A percentile compares a stretch with the other conserved stretches of the same genome.
These are phyloP conservation scores for Claviceps cyperi DNA, from an alignment of 2,329 filamentous ascomycete species.

Conservation along the genomic window DNA sequence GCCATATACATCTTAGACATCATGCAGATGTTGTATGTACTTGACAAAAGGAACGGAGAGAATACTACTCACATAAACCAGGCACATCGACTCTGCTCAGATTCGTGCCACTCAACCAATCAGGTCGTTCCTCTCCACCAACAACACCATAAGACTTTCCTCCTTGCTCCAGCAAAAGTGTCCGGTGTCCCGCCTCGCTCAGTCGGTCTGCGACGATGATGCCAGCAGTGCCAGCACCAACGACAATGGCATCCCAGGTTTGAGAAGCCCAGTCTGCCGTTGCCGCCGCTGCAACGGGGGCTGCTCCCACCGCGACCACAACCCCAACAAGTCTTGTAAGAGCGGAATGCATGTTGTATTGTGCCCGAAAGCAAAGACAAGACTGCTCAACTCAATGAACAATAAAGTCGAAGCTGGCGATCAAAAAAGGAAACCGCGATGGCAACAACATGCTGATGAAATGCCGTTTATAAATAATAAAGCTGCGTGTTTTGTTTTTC, in stretches of 20 bases:
- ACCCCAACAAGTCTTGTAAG: neutral
- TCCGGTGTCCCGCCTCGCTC: slow-evolving; percentile 36
- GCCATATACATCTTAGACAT: neutral
- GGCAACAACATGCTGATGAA: too few species aligned
- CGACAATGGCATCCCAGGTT: slow-evolving; percentile 22
- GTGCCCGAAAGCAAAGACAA: neutral
- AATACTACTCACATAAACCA: slow-evolving; percentile 25
- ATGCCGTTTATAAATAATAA: too few species aligned
- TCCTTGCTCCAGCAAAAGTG: slow-evolving; percentile 36
- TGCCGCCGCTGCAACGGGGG: neutral
- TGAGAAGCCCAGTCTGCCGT: slow-evolving; percentile 6
- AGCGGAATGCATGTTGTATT: neutral
- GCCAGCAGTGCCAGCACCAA: slow-evolving; percentile 37
- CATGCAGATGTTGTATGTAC: too few species aligned
- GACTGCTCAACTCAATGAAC: too few species aligned
- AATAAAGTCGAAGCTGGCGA: too few species aligned
- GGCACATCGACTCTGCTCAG: slow-evolving; percentile 38
- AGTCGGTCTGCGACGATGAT: slow-evolving; percentile 36
- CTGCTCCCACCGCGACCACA: neutral
- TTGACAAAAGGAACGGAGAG: too few species aligned
- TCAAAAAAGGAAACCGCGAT: too few species aligned
- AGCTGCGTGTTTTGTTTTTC: too few species aligned
- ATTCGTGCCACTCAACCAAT: slow-evolving; percentile 31
- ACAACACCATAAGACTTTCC: slow-evolving; percentile 34
- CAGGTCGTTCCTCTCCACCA: slow-evolving; percentile 30